These are phyloP conservation scores for Ormosia semicastrata DNA, from an alignment of 306 rosid genomes.

Conservation along the genomic window DNA sequence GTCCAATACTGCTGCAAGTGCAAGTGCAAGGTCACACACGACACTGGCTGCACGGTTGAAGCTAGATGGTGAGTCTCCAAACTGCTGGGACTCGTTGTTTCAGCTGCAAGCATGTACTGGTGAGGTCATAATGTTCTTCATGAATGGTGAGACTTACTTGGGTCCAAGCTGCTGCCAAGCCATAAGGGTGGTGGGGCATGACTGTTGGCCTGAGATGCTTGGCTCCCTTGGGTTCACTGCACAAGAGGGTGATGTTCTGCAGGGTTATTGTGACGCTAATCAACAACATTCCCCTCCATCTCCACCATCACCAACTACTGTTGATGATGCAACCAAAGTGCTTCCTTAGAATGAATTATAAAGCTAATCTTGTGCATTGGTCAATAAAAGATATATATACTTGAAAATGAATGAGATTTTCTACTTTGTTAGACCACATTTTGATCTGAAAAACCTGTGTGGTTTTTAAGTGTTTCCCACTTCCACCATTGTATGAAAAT, in stretches of 20 bases:
- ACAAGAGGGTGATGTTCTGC: slow-evolving; percentile 43
- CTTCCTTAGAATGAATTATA: neutral
- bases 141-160: slow-evolving; percentile 51
- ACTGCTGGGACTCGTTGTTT: slow-evolving; percentile 62
- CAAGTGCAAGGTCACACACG: neutral
- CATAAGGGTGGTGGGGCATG: slow-evolving; percentile 43
- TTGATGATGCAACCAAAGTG: neutral
- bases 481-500: neutral
- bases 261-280: slow-evolving; percentile 42
- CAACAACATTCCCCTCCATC: neutral
- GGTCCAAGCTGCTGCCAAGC: slow-evolving; percentile 56
- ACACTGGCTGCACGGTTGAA: slow-evolving; percentile 38
- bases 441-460: neutral
- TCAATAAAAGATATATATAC: neutral
- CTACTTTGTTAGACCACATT: neutral
- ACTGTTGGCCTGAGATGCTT: slow-evolving; percentile 68
- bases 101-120: slow-evolving; percentile 56
- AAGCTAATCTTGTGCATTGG: neutral
- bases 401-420: neutral
- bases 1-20: slow-evolving; percentile 2
- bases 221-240: slow-evolving; percentile 50
- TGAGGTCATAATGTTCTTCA: slow-evolving; percentile 51
- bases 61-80: slow-evolving; percentile 33
- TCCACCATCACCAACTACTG: slow-evolving; percentile 3
- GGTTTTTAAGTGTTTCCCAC: neutral